A percentile compares a stretch with the other conserved stretches of the same genome.
Evolutionary conservation across 108 stramenopile genomes (phyloP).

Genomic region (Aurantiochytrium sp.): DNA sequence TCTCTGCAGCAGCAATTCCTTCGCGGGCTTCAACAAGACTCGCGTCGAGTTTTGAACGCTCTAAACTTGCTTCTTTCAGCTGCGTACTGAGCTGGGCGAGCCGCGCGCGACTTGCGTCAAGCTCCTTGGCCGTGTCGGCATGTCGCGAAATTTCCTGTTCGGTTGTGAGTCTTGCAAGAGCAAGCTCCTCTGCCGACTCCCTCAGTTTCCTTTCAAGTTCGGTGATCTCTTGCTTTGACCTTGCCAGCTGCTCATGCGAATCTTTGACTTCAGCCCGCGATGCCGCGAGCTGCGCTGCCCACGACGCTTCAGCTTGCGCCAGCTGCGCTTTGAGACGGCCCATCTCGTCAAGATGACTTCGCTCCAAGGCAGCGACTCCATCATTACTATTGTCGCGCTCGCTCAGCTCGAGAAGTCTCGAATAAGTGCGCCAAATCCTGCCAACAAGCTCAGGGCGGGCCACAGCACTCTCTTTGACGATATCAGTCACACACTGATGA

Average conservation of each 20-base stretch:
- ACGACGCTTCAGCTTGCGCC: background rate
- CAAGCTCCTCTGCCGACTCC: background rate
- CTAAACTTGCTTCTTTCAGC: background rate
- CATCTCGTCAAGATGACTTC: background rate
- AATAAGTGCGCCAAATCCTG: background rate
- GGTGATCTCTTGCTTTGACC: too few relatives aligned
- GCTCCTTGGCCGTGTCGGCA: background rate
- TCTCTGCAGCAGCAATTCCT: background rate
- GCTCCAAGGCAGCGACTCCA: background rate
- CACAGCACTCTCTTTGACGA: background rate
- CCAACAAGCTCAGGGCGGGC: background rate
- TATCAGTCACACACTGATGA: background rate
- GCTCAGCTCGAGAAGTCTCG: background rate
- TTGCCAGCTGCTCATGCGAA: background rate
- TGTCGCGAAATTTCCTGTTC: background rate
- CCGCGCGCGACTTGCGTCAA: background rate
- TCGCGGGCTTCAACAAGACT: background rate
- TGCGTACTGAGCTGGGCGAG: background rate
- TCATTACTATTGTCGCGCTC: background rate
- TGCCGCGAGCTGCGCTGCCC: background rate
- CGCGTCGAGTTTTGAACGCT: background rate
- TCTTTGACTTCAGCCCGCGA: background rate
- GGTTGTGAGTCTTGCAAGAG: background rate
- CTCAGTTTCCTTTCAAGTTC: background rate
- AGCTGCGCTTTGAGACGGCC: background rate